Evolutionary conservation across 768 basidiomycete genomes (phyloP), one percentile per base, ranked within the genome.

Genomic region (Lentinula guzmanii): DNA sequence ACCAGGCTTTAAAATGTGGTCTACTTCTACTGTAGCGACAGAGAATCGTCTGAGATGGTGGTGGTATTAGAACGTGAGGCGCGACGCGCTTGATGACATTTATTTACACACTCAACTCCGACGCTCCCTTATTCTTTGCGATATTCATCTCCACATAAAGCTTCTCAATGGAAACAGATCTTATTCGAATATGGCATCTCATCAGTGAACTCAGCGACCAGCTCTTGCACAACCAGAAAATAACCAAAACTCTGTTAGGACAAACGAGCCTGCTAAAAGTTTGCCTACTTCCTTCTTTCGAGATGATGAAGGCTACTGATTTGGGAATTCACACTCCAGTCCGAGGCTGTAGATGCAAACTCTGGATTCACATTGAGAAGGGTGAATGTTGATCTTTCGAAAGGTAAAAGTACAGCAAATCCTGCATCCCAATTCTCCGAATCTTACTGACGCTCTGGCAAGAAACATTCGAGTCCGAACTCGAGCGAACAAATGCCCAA

Each of bases 401-500:
- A 90, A 79, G 91, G 91, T 90, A 64, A 60, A 13, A 8, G 77
- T 69, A 3, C 5, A 28, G 21, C 35, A 24, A 2, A 28, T 62
- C 60, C 58, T 37, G 37, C 60, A 58, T 62, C 52, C 43, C 35
- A 34, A 58, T 65, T 41, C 69, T 18, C 72, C 75, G 28, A 74
- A 77, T 75, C 74, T 64, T 70, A 73, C 11, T 64, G 77, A 21
- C 67, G 74, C 33, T 70, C 79, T 13, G 80, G 79, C 70, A 72
- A 99, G 97, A 98, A 79, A 74, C 81, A 7, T 97, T 98, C 74
- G 88, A 95, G 66, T 93, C 93, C 2, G 95, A 96, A 71, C 76
- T 98, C 3, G 97, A 99, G 74, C 85, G 92, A 33, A 80, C 82
- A 70, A 95, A 94, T 69, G 92, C 96, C 7, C 88, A 91, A 65